Base-by-base conservation (phyloP, 1,284 basidiomycete genomes). In the Cutaneotrichosporon arboriforme region DNA sequence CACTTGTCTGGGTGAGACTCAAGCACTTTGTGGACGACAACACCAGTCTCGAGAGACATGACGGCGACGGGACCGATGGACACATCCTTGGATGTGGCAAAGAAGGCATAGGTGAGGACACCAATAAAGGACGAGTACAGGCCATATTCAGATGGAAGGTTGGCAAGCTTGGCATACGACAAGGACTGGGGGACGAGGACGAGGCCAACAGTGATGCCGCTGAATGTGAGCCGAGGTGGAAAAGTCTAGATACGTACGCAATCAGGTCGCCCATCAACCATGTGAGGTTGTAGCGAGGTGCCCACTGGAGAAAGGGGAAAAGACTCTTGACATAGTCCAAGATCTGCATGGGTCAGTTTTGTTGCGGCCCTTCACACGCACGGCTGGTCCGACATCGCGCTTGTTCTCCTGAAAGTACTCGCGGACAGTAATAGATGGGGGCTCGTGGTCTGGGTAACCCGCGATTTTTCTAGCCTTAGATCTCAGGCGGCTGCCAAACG, bases 1-100 rank as follows among this genome's bases (percentile, higher is more conserved):
- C 83, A 92, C 63, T 78, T 68, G 22, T 76, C 62, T 1, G 69
- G 72, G 40, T 68, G 69, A 35, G 69, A 61, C 5, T 53, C 62
- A 45, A 86, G 69, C 46, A 94, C 83, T 39, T 81, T 73, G 22
- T 79, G 77, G 69, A 96, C 87, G 58, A 94, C 84, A 67, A 88
- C 84, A 14, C 88, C 81, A 7, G 68, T 84, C 34, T 90, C 88
- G 50, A 96, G 82, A 8, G 90, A 94, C 91, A 97, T 96, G 74
- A 98, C 94, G 15, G 94, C 93, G 59, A 94, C 92, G 3, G 92
- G 92, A 47, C 92, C 92, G 61, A 97, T 96, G 12, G 90, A 90
- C 34, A 93, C 88, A 77, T 97, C 92, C 74, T 96, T 96, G 39
- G 90, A 90, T 0, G 91, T 96, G 26, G 91, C 92, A 34, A 58